These are phyloP conservation scores for Neurospora sp. DNA, from an alignment of 495 filamentous ascomycete species.

Conservation along the genomic window DNA sequence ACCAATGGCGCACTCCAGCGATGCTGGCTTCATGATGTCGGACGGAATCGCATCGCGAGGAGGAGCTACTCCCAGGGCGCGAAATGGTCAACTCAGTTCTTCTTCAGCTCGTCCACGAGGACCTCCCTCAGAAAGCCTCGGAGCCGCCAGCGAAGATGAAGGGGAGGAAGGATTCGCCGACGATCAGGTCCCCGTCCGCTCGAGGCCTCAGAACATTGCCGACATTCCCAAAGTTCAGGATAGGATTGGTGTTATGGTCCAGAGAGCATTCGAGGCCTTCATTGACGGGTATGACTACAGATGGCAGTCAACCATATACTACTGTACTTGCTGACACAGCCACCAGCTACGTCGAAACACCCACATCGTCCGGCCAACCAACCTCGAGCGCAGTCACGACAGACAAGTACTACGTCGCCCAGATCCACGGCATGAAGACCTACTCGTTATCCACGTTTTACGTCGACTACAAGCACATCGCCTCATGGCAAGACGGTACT, in stretches of 20 bases:
- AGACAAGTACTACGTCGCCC: conserved; percentile 92
- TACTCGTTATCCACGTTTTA: conserved; percentile 92
- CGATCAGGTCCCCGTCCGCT: conserved; percentile 43
- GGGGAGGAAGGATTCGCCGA: conserved; percentile 45
- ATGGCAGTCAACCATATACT: background rate
- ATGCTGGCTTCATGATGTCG: conserved; percentile 34
- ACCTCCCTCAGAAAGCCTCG: conserved; percentile 57
- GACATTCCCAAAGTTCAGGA: conserved; percentile 78
- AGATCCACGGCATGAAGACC: conserved; percentile 80
- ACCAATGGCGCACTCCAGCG: conserved; percentile 33
- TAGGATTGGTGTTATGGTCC: conserved; percentile 73
- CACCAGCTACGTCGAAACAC: conserved; percentile 65
- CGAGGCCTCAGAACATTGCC: conserved; percentile 50
- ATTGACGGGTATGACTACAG: conserved; percentile 60
- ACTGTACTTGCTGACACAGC: background rate
- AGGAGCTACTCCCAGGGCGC: conserved; percentile 26
- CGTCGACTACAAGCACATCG: conserved; percentile 87
- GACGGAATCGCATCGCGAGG: conserved; percentile 24
- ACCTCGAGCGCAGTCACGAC: conserved; percentile 65
- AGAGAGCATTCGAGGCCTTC: conserved; percentile 77
- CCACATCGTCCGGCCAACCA: conserved; percentile 59
- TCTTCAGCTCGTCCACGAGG: conserved; percentile 52
- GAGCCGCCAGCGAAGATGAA: conserved; percentile 52
- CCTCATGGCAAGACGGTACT: conserved; percentile 56
- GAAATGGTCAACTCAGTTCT: conserved; percentile 26